Conservation (phyloP, 176 grass and related monocot species). For the Zoysia pacifica region DNA sequence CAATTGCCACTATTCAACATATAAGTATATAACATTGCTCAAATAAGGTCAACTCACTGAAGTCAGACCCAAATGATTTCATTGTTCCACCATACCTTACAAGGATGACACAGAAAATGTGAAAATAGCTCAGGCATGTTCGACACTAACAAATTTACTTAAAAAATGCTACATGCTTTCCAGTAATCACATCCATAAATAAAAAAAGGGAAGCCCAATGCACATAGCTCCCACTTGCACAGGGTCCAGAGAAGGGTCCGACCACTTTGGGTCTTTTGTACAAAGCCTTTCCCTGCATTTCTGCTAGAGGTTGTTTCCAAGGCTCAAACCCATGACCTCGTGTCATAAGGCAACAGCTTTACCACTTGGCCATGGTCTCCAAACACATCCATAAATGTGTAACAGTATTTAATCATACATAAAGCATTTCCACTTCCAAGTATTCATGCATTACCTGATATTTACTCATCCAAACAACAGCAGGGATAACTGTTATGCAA, state of each 20-base stretch:
- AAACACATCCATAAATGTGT: not conserved
- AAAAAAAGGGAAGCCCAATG: too few species aligned
- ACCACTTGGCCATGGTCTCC: too few species aligned
- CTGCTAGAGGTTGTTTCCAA: too few species aligned
- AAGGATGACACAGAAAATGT: constrained; percentile 7
- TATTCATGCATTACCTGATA: constrained; percentile 5
- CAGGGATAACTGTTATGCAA: not conserved
- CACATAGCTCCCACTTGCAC: too few species aligned
- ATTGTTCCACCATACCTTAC: not conserved
- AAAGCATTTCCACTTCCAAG: constrained; percentile 25
- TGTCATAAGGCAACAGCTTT: too few species aligned
- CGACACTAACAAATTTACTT: not conserved
- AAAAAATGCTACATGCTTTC: not conserved
- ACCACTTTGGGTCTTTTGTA: too few species aligned
- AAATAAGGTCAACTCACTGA: not conserved
- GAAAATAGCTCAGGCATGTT: constrained; percentile 17
- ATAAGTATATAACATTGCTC: constrained; percentile 22
- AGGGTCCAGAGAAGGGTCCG: too few species aligned
- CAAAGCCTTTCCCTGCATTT: too few species aligned
- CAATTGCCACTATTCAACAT: constrained; percentile 12
- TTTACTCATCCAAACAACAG: not conserved
- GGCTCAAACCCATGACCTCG: too few species aligned
- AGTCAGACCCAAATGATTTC: not conserved
- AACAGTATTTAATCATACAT: constrained; percentile 19
- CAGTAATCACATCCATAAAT: constrained; percentile 3